phyloP scores from a whole-genome alignment of 768 basidiomycete genomes.

The Boletus fagicola region DNA sequence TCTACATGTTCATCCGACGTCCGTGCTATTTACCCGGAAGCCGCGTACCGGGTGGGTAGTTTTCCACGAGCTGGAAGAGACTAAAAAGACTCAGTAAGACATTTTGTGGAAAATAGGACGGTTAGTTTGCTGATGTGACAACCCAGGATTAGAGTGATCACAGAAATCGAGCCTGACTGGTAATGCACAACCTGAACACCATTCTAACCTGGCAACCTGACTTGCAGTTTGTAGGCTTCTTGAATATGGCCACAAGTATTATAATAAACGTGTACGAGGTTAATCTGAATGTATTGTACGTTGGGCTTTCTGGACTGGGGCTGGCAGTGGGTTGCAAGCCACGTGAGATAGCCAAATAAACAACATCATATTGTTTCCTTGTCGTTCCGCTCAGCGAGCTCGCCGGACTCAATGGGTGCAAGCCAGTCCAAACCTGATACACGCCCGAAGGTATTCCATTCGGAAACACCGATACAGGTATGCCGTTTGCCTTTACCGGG shows the following conservation, averaged over 20 bases:
- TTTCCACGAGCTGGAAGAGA: slow-evolving; percentile 95
- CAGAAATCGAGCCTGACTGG: slow-evolving; percentile 97
- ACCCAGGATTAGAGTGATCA: slow-evolving; percentile 82
- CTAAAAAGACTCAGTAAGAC: slow-evolving; percentile 86
- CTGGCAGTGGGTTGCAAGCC: background rate
- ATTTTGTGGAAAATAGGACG: too few relatives aligned
- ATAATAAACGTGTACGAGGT: slow-evolving; percentile 28
- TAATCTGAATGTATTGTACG: background rate
- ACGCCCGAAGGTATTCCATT: slow-evolving; percentile 57
- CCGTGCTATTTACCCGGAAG: slow-evolving; percentile 90
- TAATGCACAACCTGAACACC: slow-evolving; percentile 27
- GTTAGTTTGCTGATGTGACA: slow-evolving; percentile 12
- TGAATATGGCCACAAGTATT: slow-evolving; percentile 49
- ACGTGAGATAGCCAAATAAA: slow-evolving; percentile 15
- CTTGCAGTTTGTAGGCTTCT: slow-evolving; percentile 38
- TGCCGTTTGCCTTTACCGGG: slow-evolving; percentile 7
- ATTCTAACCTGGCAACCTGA: background rate
- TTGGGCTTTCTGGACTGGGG: background rate
- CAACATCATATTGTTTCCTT: background rate
- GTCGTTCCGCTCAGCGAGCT: background rate
- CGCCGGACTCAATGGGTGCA: slow-evolving; percentile 54
- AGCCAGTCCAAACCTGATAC: slow-evolving; percentile 59
- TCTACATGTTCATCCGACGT: slow-evolving; percentile 89
- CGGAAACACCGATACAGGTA: slow-evolving; percentile 55
- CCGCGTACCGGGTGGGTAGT: slow-evolving; percentile 91